Percentiles rank a stretch among this genome's conserved stretches.
Evolutionary conservation across 306 rosid genomes (phyloP).

Genomic region (Sophora flavescens): DNA sequence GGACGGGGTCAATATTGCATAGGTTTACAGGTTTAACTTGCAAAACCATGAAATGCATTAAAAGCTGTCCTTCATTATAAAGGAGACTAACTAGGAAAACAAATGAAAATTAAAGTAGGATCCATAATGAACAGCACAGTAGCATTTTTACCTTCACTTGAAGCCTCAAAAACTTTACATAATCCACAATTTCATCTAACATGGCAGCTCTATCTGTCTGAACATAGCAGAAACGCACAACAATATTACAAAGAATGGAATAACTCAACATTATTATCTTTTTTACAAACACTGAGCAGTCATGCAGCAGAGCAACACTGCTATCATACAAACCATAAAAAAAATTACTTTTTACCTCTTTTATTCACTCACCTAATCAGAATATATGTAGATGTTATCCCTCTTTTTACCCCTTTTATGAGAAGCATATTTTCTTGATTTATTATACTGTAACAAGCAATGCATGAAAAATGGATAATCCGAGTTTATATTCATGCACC

Average conservation of each 20-base stretch:
- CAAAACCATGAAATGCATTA: not conserved
- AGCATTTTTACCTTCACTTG: slow-evolving; percentile 83
- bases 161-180: slow-evolving; percentile 95
- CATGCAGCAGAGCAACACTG: slow-evolving; percentile 35
- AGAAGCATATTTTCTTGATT: slow-evolving; percentile 20
- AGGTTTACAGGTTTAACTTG: slow-evolving; percentile 21
- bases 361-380: slow-evolving; percentile 13
- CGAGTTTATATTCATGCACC: not conserved
- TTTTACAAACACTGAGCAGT: slow-evolving; percentile 35
- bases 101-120: slow-evolving; percentile 22
- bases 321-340: slow-evolving; percentile 22
- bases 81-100: not conserved
- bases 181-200: slow-evolving; percentile 98
- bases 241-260: slow-evolving; percentile 40
- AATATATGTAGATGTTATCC: slow-evolving; percentile 21
- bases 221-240: slow-evolving; percentile 27
- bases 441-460: slow-evolving; percentile 7
- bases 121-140: slow-evolving; percentile 7
- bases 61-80: slow-evolving; percentile 15
- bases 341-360: too few species aligned
- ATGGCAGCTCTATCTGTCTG: slow-evolving; percentile 99
- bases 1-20: slow-evolving; percentile 14
- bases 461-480: slow-evolving; percentile 4
- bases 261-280: slow-evolving; percentile 12
- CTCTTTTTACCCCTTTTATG: not conserved